These are phyloP conservation scores for Yamadazyma insecticola DNA, from an alignment of 805 yeast species.

Conservation along the genomic window DNA sequence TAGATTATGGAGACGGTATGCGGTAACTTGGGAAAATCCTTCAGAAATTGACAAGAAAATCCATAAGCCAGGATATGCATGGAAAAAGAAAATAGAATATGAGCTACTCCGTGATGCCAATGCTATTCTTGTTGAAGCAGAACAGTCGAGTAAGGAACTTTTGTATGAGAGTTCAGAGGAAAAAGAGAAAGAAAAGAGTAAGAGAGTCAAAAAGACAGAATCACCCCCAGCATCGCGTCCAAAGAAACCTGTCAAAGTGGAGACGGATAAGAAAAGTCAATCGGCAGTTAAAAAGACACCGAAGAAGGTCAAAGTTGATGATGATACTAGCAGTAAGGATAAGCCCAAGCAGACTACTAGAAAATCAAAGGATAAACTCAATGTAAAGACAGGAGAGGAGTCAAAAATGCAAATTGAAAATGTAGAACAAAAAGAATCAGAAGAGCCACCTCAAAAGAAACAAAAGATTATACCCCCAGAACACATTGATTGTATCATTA, in stretches of 20 bases:
- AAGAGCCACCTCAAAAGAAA: not conserved
- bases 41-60: constrained; percentile 52
- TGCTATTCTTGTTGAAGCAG: constrained; percentile 47
- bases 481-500: no score
- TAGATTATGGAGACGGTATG: constrained; percentile 85
- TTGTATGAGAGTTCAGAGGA: not conserved
- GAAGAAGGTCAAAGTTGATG: not conserved
- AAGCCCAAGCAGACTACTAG: constrained; percentile 1
- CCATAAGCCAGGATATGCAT: constrained; percentile 36
- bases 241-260: no score
- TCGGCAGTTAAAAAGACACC: no score
- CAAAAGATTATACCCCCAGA: not conserved
- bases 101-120: constrained; percentile 65
- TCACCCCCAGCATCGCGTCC: no score
- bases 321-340: constrained; percentile 1
- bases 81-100: constrained; percentile 58
- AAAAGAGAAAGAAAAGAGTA: constrained; percentile 2
- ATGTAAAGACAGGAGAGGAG: constrained; percentile 6
- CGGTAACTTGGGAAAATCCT: constrained; percentile 82
- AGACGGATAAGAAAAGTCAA: no score
- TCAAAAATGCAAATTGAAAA: constrained; percentile 3
- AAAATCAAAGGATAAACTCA: constrained; percentile 1
- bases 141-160: constrained; percentile 9
- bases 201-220: constrained; percentile 3
- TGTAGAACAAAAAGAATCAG: constrained; percentile 3